Conservation (phyloP, 2,329 filamentous ascomycete species). For the Exophiala phaeomuriformis region DNA sequence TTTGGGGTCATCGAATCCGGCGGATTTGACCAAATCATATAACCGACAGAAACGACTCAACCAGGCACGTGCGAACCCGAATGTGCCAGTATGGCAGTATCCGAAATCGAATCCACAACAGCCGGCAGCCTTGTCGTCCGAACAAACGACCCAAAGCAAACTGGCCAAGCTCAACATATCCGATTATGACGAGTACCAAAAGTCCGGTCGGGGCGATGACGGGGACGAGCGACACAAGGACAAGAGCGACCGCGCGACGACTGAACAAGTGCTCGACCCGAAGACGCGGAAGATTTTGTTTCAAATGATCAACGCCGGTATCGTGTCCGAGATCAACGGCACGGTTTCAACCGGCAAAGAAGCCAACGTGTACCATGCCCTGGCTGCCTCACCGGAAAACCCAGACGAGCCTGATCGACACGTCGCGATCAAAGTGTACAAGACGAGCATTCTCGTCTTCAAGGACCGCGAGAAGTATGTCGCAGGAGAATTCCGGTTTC, state of each 20-base stretch:
- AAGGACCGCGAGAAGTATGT: slow-evolving; percentile 97
- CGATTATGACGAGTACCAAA: slow-evolving; percentile 36
- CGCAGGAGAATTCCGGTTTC: slow-evolving; percentile 86
- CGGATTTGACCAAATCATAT: slow-evolving; percentile 77
- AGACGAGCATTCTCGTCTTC: slow-evolving; percentile 94
- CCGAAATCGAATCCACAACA: slow-evolving; percentile 72
- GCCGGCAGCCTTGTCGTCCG: slow-evolving; percentile 45
- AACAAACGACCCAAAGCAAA: background rate
- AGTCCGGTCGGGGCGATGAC: slow-evolving; percentile 48
- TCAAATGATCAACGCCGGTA: slow-evolving; percentile 88
- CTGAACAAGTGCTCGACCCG: slow-evolving; percentile 88
- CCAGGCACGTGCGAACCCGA: slow-evolving; percentile 43
- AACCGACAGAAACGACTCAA: slow-evolving; percentile 72
- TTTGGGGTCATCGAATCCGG: slow-evolving; percentile 49
- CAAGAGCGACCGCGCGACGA: slow-evolving; percentile 87
- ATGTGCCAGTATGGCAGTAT: slow-evolving; percentile 48
- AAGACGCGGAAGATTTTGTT: slow-evolving; percentile 90
- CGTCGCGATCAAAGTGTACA: slow-evolving; percentile 96
- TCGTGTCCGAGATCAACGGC: slow-evolving; percentile 86
- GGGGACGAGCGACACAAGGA: slow-evolving; percentile 42
- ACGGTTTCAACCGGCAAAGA: slow-evolving; percentile 96
- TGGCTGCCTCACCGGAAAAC: slow-evolving; percentile 50
- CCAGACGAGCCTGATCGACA: slow-evolving; percentile 52
- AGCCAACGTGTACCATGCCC: slow-evolving; percentile 92
- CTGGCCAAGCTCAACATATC: background rate